Base-by-base conservation (phyloP, 2,329 filamentous ascomycete species). In the Talaromyces islandicus region DNA sequence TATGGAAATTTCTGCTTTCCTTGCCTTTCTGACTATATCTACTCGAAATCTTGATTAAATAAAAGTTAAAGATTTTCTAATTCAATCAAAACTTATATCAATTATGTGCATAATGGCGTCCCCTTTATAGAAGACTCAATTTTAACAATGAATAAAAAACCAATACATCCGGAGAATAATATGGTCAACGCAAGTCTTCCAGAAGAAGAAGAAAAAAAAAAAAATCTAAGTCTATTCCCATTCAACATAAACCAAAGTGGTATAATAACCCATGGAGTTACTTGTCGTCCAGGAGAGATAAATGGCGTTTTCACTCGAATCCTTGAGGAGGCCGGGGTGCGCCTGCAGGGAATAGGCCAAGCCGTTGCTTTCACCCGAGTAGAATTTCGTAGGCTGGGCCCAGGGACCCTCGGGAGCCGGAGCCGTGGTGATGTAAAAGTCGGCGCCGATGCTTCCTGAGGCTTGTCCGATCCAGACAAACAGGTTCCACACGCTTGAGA, bases 381-480 rank as follows among this genome's bases (percentile, higher is more conserved):
- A 64, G 27, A 65, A 64, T 12, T 65, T 55, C n/a, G 59, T 32
- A 10, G 69, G 67, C 19, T 66, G 56, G 11, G 61, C 63, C 70
- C 71, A 73, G 2, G 70, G 70, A 1, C 70, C 71, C 54, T 71
- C 66, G 0, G 69, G 68, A 4, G 64, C 57, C 1, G 68, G 67
- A 14, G 71, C 65, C 9, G 70, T 70, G 25, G 56, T 61, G 50
- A 61, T 58, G 24, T 41, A 24, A 64, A 66, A 57, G 68, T 67
- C 41, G 63, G 68, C 62, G 68, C 70, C 17, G 64, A 61, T 46
- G 29, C 55, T 55, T 17, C 30, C 19, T 12, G 48, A 63, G 1
- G 69, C 65, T 21, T 68, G 64, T 1, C 70, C 71, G 41, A 73
- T 68, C 70, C 68, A 73, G 41, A 72, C 63, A 63, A 66, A 71